phyloP scores from a whole-genome alignment of 805 yeast genomes.

The Yamadazyma akitaensis region DNA sequence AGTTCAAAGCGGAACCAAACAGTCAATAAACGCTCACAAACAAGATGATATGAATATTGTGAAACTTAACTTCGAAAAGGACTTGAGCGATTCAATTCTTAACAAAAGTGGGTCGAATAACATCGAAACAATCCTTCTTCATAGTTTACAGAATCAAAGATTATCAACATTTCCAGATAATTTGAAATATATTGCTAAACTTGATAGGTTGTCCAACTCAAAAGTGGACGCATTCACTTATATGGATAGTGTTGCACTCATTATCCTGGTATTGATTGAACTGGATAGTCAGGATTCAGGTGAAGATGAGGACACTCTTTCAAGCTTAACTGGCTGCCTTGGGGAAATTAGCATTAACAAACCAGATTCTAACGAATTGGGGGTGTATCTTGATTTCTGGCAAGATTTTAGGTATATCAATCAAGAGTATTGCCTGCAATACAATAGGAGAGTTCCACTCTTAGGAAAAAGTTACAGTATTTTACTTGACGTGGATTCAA shows the following conservation, averaged over 20 bases:
- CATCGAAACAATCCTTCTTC: conserved; percentile 26
- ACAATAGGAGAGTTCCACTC: not conserved
- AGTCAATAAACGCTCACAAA: conserved; percentile 4
- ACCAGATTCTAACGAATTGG: conserved; percentile 20
- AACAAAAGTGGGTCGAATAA: conserved; percentile 6
- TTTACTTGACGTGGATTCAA: conserved; percentile 18
- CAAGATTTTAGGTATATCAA: conserved; percentile 27
- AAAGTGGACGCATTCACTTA: conserved; percentile 30
- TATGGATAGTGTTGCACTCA: conserved; percentile 27
- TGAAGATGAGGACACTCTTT: conserved; percentile 18
- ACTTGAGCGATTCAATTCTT: conserved; percentile 19
- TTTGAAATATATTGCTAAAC: conserved; percentile 32
- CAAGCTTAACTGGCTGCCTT: conserved; percentile 22
- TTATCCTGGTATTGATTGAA: conserved; percentile 24
- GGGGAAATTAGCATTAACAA: conserved; percentile 31
- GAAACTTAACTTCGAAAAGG: conserved; percentile 14
- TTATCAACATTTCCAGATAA: conserved; percentile 34
- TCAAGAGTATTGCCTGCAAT: conserved; percentile 16
- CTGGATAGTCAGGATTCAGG: conserved; percentile 15
- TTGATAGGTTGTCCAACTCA: conserved; percentile 31
- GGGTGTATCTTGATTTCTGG: conserved; percentile 38
- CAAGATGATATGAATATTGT: conserved; percentile 13
- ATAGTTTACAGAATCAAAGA: conserved; percentile 19
- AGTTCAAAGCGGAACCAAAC: not conserved
- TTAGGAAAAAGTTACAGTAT: conserved; percentile 20